Evolutionary conservation across 306 rosid genomes (phyloP).

Genomic region (Mucuna pruriens): DNA sequence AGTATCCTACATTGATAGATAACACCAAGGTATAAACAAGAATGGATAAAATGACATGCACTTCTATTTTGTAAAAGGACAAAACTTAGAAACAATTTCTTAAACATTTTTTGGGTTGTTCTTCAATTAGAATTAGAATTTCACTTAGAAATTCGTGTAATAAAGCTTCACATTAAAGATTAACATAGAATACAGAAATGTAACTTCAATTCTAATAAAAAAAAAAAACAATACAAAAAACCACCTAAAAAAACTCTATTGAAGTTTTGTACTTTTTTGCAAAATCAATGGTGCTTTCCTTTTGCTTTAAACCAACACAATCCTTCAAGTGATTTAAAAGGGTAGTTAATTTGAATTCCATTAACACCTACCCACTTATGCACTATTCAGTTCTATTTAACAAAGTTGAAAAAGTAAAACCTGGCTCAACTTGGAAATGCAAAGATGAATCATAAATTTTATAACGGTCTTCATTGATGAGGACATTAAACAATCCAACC

Average conservation of each 20-base stretch:
- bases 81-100: too few relatives aligned
- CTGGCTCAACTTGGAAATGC: constrained; percentile 86
- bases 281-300: background rate
- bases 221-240: too few relatives aligned
- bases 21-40: background rate
- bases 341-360: background rate
- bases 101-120: too few relatives aligned
- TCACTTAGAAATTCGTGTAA: too few relatives aligned
- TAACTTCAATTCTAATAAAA: too few relatives aligned
- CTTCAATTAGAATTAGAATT: too few relatives aligned
- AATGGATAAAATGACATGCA: background rate
- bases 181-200: too few relatives aligned
- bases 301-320: background rate
- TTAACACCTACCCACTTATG: background rate
- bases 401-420: constrained; percentile 38
- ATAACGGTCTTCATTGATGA: constrained; percentile 60
- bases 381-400: background rate
- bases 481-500: constrained; percentile 68
- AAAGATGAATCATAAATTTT: constrained; percentile 75
- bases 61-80: background rate
- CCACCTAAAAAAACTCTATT: too few relatives aligned
- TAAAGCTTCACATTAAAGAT: too few relatives aligned
- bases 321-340: background rate
- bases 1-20: background rate
- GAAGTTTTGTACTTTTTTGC: too few relatives aligned